Evolutionary conservation across 331 rosid species (phyloP).

Genomic region (Acacia concinna): DNA sequence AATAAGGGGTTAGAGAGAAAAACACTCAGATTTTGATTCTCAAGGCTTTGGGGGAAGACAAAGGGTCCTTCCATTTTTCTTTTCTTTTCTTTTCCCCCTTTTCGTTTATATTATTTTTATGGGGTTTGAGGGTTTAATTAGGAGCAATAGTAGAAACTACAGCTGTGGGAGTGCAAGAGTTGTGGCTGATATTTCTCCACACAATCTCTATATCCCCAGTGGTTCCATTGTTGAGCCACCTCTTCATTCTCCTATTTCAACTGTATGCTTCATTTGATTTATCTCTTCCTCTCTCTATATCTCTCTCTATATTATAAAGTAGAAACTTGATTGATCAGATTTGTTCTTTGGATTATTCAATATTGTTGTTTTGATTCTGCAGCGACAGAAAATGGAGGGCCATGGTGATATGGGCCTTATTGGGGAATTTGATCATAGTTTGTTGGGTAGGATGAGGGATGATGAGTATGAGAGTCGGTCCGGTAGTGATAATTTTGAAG

Average conservation of each 20-base stretch:
- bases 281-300: background rate
- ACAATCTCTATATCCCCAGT: slow-evolving; percentile 30
- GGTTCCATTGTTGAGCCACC: slow-evolving; percentile 39
- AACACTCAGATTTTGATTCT: background rate
- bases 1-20: background rate
- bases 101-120: slow-evolving; percentile 6
- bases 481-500: slow-evolving; percentile 79
- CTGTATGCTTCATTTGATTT: slow-evolving; percentile 38
- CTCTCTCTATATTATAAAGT: background rate
- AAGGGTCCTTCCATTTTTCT: background rate
- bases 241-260: slow-evolving; percentile 34
- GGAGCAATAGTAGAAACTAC: slow-evolving; percentile 28
- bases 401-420: slow-evolving; percentile 49
- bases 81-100: background rate
- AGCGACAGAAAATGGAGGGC: slow-evolving; percentile 66
- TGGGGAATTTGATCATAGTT: slow-evolving; percentile 59
- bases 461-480: slow-evolving; percentile 88
- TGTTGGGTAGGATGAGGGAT: slow-evolving; percentile 60
- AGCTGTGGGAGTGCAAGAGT: slow-evolving; percentile 35
- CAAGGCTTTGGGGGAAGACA: background rate
- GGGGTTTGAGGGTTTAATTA: slow-evolving; percentile 45
- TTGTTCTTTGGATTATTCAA: background rate
- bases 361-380: slow-evolving; percentile 16
- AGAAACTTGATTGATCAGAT: background rate
- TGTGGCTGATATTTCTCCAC: slow-evolving; percentile 47